phyloP scores from a whole-genome alignment of 2,329 filamentous ascomycete species.

The Chaetomium sp. region DNA sequence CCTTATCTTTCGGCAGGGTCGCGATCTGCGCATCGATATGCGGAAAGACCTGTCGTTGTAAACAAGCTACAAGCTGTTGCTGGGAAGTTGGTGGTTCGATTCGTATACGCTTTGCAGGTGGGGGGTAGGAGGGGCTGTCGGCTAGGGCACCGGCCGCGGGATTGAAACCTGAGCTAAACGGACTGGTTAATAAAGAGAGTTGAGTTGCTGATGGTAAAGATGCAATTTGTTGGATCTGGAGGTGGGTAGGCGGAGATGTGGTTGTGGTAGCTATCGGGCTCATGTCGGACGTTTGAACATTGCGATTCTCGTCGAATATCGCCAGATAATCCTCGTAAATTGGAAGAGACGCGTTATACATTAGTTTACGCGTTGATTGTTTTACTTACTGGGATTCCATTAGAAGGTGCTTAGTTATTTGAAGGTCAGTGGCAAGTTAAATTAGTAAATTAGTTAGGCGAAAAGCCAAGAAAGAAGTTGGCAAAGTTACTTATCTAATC shows the following conservation, averaged over 20 bases:
- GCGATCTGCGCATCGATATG: slow-evolving; percentile 37
- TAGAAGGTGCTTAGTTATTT: not conserved
- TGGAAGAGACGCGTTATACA: not conserved
- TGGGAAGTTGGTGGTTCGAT: slow-evolving; percentile 9
- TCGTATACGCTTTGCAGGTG: slow-evolving; percentile 13
- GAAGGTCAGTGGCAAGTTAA: not conserved
- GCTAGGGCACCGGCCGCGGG: not conserved
- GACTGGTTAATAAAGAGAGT: slow-evolving; percentile 14
- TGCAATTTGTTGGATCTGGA: not conserved
- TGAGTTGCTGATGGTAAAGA: not conserved
- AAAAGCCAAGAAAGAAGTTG: not conserved
- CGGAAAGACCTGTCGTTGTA: slow-evolving; percentile 41
- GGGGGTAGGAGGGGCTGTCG: slow-evolving; percentile 3
- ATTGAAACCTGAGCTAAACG: not conserved
- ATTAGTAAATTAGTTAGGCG: not conserved
- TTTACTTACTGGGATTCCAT: slow-evolving; percentile 25
- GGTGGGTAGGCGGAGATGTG: slow-evolving; percentile 1
- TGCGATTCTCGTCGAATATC: not conserved
- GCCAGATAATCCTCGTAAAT: not conserved
- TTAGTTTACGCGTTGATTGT: slow-evolving; percentile 4
- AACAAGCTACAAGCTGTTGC: slow-evolving; percentile 33
- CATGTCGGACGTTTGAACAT: slow-evolving; percentile 5
- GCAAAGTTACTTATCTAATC: not conserved
- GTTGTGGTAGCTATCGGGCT: slow-evolving; percentile 18
- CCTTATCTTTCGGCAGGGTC: slow-evolving; percentile 34